Conservation (phyloP, 352 stramenopile genomes). For the Pythium volutum region DNA sequence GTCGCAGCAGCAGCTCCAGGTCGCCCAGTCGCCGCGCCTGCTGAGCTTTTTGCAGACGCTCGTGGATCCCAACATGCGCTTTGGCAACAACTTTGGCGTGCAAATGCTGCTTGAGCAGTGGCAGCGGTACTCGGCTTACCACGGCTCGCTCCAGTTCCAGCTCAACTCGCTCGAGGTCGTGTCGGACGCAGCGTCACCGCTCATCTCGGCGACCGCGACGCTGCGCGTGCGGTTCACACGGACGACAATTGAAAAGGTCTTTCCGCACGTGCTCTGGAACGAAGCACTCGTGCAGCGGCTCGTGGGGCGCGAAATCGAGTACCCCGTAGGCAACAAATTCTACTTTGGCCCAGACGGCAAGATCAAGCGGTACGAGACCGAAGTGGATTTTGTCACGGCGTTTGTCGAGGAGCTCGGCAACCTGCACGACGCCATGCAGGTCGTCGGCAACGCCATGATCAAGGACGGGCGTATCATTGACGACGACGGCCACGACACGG, state of each 20-base stretch:
- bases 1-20: constrained; percentile 19
- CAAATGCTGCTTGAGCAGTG: constrained; percentile 45
- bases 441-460: constrained; percentile 21
- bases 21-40: constrained; percentile 21
- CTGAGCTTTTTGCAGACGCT: constrained; percentile 35
- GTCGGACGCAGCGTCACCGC: constrained; percentile 1
- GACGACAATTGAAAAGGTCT: constrained; percentile 31
- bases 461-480: constrained; percentile 17
- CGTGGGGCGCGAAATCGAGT: constrained; percentile 32
- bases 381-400: constrained; percentile 28
- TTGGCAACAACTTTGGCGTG: constrained; percentile 41
- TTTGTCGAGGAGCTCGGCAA: constrained; percentile 21
- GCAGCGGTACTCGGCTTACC: constrained; percentile 53
- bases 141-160: constrained; percentile 40
- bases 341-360: constrained; percentile 29
- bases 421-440: constrained; percentile 14
- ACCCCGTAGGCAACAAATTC: constrained; percentile 25
- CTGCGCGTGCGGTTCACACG: constrained; percentile 17
- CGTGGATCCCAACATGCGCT: constrained; percentile 37
- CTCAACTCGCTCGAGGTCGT: constrained; percentile 42
- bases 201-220: constrained; percentile 14
- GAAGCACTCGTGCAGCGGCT: constrained; percentile 36
- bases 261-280: constrained; percentile 35
- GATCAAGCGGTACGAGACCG: constrained; percentile 23
- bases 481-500: neutral